Percentiles rank a stretch among this genome's conserved stretches.
These are phyloP conservation scores for Agaricus blazei DNA, from an alignment of 768 basidiomycete species.

Conservation along the genomic window DNA sequence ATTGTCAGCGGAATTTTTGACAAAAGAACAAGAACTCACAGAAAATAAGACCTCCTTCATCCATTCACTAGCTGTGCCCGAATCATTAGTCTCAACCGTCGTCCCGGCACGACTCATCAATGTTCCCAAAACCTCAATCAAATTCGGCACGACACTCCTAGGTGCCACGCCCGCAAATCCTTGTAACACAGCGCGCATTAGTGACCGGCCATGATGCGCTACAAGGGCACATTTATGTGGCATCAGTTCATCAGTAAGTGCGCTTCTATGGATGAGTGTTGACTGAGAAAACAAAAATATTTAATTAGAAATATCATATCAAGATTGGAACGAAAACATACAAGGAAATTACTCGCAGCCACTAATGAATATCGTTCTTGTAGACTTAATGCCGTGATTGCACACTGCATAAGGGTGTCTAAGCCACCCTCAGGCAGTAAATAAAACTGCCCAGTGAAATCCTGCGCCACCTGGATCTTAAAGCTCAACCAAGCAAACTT, in stretches of 20 bases:
- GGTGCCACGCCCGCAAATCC: conserved; percentile 87
- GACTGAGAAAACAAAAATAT: conserved; percentile 30
- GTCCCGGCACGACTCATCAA: conserved; percentile 45
- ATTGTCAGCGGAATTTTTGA: neutral
- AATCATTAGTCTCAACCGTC: conserved; percentile 24
- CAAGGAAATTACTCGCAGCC: conserved; percentile 77
- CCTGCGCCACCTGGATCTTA: conserved; percentile 36
- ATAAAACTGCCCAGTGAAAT: conserved; percentile 59
- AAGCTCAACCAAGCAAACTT: conserved; percentile 18
- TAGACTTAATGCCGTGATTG: conserved; percentile 58
- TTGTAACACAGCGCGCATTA: conserved; percentile 68
- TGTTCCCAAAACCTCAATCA: conserved; percentile 75
- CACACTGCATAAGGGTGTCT: conserved; percentile 65
- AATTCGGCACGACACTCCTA: conserved; percentile 73
- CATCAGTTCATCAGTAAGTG: conserved; percentile 55
- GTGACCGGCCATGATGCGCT: conserved; percentile 52
- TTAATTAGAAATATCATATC: too few relatives aligned
- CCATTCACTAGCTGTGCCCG: conserved; percentile 50
- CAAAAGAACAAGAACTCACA: conserved; percentile 29
- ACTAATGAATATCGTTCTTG: conserved; percentile 87
- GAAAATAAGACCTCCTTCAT: conserved; percentile 65
- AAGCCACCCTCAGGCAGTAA: conserved; percentile 58
- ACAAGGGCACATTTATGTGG: conserved; percentile 37
- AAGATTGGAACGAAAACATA: conserved; percentile 21
- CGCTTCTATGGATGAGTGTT: conserved; percentile 62